Percentiles rank a stretch among this genome's conserved stretches.
Conservation (phyloP, 768 basidiomycete genomes). For the Lanmaoa rubissima region DNA sequence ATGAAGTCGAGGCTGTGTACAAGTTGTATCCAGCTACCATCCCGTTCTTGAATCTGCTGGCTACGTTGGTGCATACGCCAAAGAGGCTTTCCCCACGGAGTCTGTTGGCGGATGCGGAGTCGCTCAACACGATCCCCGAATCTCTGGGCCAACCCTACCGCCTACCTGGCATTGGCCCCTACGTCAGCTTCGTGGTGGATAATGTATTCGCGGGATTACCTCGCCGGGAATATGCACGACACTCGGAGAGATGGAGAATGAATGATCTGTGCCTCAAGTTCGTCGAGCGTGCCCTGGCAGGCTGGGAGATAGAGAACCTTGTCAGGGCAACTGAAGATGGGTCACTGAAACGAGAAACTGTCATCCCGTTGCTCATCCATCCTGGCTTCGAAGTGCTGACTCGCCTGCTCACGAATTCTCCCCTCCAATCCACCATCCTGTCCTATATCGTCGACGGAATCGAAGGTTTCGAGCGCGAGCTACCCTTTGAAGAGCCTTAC, state of each 20-base stretch:
- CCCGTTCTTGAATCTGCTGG: slow-evolving; percentile 81
- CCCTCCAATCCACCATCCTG: slow-evolving; percentile 71
- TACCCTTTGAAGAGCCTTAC: slow-evolving; percentile 66
- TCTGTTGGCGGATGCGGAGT: slow-evolving; percentile 54
- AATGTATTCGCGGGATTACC: slow-evolving; percentile 81
- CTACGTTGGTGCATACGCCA: slow-evolving; percentile 79
- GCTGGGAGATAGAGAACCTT: slow-evolving; percentile 77
- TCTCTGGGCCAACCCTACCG: slow-evolving; percentile 78
- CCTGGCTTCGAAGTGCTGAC: slow-evolving; percentile 88
- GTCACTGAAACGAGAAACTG: slow-evolving; percentile 46
- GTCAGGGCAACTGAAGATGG: slow-evolving; percentile 56
- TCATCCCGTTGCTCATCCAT: slow-evolving; percentile 63
- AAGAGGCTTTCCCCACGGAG: slow-evolving; percentile 66
- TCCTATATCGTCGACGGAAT: slow-evolving; percentile 81
- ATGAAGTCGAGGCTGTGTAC: slow-evolving; percentile 79
- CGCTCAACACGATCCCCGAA: slow-evolving; percentile 77
- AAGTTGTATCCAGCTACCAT: slow-evolving; percentile 85
- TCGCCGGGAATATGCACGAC: slow-evolving; percentile 68
- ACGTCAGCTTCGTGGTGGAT: slow-evolving; percentile 83
- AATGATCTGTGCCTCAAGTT: slow-evolving; percentile 84
- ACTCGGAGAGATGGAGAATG: slow-evolving; percentile 81
- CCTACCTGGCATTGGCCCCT: slow-evolving; percentile 76
- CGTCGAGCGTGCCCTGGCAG: slow-evolving; percentile 78
- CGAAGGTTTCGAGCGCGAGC: slow-evolving; percentile 68
- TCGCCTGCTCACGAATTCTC: slow-evolving; percentile 68